Percentiles rank a stretch among this genome's conserved stretches.
Conservation (phyloP, 2,329 filamentous ascomycete genomes). For the Colletotrichum plurivorum region DNA sequence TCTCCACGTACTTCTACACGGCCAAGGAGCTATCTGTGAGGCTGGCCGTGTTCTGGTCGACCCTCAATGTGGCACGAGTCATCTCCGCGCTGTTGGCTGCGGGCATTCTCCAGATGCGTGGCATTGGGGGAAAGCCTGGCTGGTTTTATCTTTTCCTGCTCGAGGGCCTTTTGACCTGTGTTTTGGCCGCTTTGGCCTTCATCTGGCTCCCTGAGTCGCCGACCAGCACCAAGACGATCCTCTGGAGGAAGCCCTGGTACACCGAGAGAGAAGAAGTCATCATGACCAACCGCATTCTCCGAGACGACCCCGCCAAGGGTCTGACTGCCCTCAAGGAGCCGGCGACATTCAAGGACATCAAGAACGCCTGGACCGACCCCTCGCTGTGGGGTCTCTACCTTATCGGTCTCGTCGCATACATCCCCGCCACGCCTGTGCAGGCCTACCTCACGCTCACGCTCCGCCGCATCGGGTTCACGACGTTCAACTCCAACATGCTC, state of each 20-base stretch:
- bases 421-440: conserved; percentile 44
- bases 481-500: conserved; percentile 64
- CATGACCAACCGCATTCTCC: conserved; percentile 67
- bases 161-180: conserved; percentile 60
- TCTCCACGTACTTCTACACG: conserved; percentile 53
- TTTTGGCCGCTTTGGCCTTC: conserved; percentile 63
- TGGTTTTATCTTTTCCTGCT: conserved; percentile 69
- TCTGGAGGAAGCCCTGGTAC: conserved; percentile 69
- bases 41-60: conserved; percentile 78
- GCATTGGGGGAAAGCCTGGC: conserved; percentile 61
- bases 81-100: conserved; percentile 64
- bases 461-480: conserved; percentile 47
- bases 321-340: conserved; percentile 62
- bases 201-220: conserved; percentile 49
- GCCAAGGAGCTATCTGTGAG: conserved; percentile 58
- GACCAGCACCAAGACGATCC: conserved; percentile 60
- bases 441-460: conserved; percentile 48
- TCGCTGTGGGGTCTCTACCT: conserved; percentile 67
- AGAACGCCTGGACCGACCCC: conserved; percentile 58
- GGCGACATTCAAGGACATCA: conserved; percentile 58
- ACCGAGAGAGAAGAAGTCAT: conserved; percentile 70
- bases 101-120: conserved; percentile 64
- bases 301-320: conserved; percentile 69
- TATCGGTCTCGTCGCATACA: conserved; percentile 60
- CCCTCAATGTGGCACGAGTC: conserved; percentile 58